phyloP scores from a whole-genome alignment of 192 early-diverging fungal species.

The Entrophospora sp. region DNA sequence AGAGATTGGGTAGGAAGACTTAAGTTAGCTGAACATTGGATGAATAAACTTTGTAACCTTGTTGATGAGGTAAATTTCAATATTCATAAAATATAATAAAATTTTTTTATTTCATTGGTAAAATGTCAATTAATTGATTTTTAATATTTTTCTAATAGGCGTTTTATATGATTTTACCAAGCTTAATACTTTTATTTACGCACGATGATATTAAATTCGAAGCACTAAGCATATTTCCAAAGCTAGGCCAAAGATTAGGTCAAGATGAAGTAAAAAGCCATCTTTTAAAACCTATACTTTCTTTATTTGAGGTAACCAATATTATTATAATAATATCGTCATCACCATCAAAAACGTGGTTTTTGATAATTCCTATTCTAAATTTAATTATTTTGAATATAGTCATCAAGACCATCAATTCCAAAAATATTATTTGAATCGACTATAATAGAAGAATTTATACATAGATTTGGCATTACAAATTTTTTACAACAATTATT shows the following conservation, averaged over 20 bases:
- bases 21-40: conserved; percentile 12
- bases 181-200: conserved; percentile 41
- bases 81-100: not conserved
- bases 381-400: not conserved
- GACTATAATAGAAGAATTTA: conserved; percentile 32
- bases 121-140: no score
- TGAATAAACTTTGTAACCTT: conserved; percentile 17
- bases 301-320: conserved; percentile 50
- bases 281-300: conserved; percentile 47
- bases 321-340: no score
- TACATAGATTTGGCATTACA: conserved; percentile 39
- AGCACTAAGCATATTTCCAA: conserved; percentile 42
- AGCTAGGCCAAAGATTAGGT: conserved; percentile 42
- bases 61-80: conserved; percentile 16
- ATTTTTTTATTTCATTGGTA: no score
- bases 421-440: conserved; percentile 36
- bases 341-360: no score
- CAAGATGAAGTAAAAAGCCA: conserved; percentile 35
- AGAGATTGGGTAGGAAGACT: conserved; percentile 14
- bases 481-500: conserved; percentile 48
- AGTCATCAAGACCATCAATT: conserved; percentile 39
- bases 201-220: conserved; percentile 34
- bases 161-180: conserved; percentile 46
- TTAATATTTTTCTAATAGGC: no score
- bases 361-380: not conserved